A percentile compares a stretch with the other conserved stretches of the same genome.
Evolutionary conservation across 352 stramenopile species (phyloP).

Genomic region (Phytophthora litchii): DNA sequence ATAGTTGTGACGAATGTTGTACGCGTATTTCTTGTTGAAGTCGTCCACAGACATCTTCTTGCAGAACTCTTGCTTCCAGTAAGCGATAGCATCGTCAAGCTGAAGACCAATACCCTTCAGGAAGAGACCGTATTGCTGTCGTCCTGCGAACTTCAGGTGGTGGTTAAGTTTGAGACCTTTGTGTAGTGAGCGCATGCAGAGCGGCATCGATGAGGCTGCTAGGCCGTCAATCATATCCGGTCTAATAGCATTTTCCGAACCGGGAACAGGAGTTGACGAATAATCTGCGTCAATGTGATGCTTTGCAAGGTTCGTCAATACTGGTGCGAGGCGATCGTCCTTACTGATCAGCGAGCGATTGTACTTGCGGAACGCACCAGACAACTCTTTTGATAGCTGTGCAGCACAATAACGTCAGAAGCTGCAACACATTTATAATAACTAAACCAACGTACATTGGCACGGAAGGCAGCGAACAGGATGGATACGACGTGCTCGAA

Average conservation of each 20-base stretch:
- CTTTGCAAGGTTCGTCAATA: constrained; percentile 96
- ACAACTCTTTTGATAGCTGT: constrained; percentile 92
- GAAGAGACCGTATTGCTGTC: constrained; percentile 98
- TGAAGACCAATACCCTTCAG: constrained; percentile 97
- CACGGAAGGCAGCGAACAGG: constrained; percentile 92
- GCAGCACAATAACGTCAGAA: constrained; percentile 10
- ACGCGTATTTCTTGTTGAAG: constrained; percentile 99
- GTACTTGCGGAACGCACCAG: constrained; percentile 87
- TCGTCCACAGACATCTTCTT: constrained; percentile 96
- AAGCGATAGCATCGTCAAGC: constrained; percentile 96
- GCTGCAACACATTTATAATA: not conserved
- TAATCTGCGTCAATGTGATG: constrained; percentile 96
- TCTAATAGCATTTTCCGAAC: constrained; percentile 77
- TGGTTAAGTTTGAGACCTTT: constrained; percentile 93
- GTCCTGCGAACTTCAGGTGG: constrained; percentile 97
- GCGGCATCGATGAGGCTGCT: constrained; percentile 92
- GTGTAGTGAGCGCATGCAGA: constrained; percentile 98
- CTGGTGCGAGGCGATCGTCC: constrained; percentile 92
- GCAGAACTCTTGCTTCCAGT: constrained; percentile 95
- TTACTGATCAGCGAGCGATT: constrained; percentile 90
- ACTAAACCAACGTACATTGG: constrained; percentile 55
- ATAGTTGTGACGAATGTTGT: constrained; percentile 99
- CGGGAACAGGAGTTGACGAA: constrained; percentile 44
- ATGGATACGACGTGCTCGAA: constrained; percentile 95
- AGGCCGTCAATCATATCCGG: constrained; percentile 93